Base-by-base conservation (phyloP, 2,329 filamentous ascomycete genomes). In the Verticillium alfalfae region DNA sequence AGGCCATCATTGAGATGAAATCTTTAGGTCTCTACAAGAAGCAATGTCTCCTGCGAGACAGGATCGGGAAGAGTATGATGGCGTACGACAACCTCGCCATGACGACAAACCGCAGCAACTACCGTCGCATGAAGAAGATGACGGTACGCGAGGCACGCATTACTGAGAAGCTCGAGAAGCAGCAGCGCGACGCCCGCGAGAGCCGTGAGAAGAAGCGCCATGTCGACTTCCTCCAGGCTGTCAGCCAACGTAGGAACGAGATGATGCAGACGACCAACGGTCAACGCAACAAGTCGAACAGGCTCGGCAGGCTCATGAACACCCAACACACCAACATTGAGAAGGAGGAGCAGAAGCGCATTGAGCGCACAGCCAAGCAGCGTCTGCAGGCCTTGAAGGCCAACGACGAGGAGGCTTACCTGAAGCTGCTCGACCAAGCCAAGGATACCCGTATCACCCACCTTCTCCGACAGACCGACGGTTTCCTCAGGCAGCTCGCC, bases 361-460 rank as follows among this genome's bases (percentile, higher is more conserved):
- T 99, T 67, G 95, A 99, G 80, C 87, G 95, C 66, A 99, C 94
- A 10, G 95, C 95, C 66, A 99, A 99, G 83, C 95, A 99, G 77
- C 95, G 95, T 97, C 88, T 99, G 67, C 94, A 98, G 77, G 95
- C 95, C 64, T 84, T 99, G 74, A 98, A 97, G 80, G 94, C 95
- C 70, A 96, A 99, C 87, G 95, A 99, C 75, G 95, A 99, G 80
- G 95, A 98, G 79, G 96, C 95, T 0, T 99, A 99, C 75, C 86
- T 99, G 78, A 97, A 97, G 78, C 84, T 99, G 72, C 89, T 99
- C 70, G 95, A 96, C 72, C 94, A 99, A 77, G 95, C 95, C 71
- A 99, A 99, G 82, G 95, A 99, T 81, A 98, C 94, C 45, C 94
- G 95, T 88, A 99, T 99, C 67, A 97, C 95, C 9, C 95, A 99